Evolutionary conservation across 2,329 filamentous ascomycete species (phyloP).

Genomic region (Corinectria fuckeliana): DNA sequence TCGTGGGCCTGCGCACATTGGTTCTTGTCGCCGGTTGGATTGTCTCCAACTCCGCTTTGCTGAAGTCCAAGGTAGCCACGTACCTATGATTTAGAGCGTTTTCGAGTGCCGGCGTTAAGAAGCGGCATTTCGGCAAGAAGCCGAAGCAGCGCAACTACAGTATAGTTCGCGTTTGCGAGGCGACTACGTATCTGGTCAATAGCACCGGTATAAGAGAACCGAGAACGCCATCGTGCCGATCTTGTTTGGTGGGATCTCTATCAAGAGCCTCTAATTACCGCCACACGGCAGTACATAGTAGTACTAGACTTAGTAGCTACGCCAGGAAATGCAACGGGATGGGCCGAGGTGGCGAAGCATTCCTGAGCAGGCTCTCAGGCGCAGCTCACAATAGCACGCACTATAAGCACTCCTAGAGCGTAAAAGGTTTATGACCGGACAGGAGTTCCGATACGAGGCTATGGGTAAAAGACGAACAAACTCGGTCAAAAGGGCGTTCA

Average conservation of each 20-base stretch:
- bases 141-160: neutral
- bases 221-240: neutral
- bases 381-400: neutral
- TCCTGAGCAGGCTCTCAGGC: neutral
- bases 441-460: conserved; percentile 14
- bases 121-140: conserved; percentile 1
- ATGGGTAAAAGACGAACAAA: conserved; percentile 3
- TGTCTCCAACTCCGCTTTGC: neutral
- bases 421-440: conserved; percentile 10
- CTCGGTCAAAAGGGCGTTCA: conserved; percentile 1
- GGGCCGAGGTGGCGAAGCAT: neutral
- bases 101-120: neutral
- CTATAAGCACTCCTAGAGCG: neutral
- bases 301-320: no score
- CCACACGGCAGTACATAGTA: neutral
- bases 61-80: no score
- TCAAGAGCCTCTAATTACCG: neutral
- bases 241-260: neutral
- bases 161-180: neutral
- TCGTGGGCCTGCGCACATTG: neutral
- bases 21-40: neutral
- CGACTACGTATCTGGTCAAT: neutral
- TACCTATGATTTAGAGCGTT: neutral
- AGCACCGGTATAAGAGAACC: neutral
- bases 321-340: neutral